These are phyloP conservation scores for Camellia granthamiana DNA, from an alignment of 148 eudicot genomes.

Conservation along the genomic window DNA sequence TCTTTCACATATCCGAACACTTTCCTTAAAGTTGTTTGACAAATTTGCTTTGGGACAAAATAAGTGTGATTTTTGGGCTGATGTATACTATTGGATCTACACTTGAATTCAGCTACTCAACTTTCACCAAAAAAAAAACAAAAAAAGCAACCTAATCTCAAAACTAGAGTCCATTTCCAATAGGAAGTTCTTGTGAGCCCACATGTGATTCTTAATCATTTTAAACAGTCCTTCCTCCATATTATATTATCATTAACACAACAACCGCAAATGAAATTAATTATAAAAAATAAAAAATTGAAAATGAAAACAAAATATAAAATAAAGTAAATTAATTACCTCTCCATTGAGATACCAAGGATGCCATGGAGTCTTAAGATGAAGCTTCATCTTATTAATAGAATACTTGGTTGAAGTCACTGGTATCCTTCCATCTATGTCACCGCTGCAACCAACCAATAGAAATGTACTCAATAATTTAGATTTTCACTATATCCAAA, in stretches of 20 bases:
- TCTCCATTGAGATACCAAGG: conserved; percentile 61
- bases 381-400: conserved; percentile 42
- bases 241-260: too few relatives aligned
- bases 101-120: too few relatives aligned
- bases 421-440: conserved; percentile 64
- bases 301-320: not conserved
- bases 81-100: too few relatives aligned
- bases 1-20: too few relatives aligned
- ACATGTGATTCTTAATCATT: not conserved
- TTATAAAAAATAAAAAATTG: not conserved
- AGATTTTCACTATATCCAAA: not conserved
- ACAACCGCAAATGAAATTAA: not conserved
- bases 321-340: conserved; percentile 24
- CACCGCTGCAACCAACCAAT: conserved; percentile 46
- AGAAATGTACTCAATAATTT: not conserved
- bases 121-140: too few relatives aligned
- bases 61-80: too few relatives aligned
- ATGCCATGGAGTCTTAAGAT: conserved; percentile 46
- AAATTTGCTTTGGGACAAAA: too few relatives aligned
- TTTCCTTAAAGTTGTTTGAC: too few relatives aligned
- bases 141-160: too few relatives aligned
- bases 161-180: too few relatives aligned
- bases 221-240: too few relatives aligned
- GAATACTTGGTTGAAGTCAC: conserved; percentile 70
- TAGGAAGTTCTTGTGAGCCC: too few relatives aligned